Percentiles rank a stretch among this genome's conserved stretches.
Evolutionary conservation across 169 alveolate species (phyloP).

Genomic region (Theileria equi): DNA sequence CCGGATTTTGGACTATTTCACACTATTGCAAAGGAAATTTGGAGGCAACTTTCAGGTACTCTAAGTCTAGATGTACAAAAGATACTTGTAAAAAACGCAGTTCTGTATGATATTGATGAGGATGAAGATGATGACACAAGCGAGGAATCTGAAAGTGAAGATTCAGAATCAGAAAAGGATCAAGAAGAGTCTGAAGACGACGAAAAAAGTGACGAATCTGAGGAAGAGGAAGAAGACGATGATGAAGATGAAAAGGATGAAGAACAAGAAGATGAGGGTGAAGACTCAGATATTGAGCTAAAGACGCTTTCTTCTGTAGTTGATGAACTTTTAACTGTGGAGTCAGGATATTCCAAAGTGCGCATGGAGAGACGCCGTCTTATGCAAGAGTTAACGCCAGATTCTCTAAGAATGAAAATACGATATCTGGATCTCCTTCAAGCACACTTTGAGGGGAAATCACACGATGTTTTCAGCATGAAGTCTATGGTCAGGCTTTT

Average conservation of each 20-base stretch:
- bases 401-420: conserved; percentile 8
- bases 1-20: conserved; percentile 28
- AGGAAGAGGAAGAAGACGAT: background rate
- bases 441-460: conserved; percentile 5
- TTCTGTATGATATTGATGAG: background rate
- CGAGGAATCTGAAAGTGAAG: conserved; percentile 14
- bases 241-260: background rate
- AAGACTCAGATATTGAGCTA: conserved; percentile 29
- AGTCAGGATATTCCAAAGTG: conserved; percentile 11
- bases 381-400: conserved; percentile 7
- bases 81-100: conserved; percentile 9
- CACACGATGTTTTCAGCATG: conserved; percentile 2
- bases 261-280: background rate
- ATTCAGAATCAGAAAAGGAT: conserved; percentile 1
- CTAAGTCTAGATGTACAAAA: background rate
- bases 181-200: background rate
- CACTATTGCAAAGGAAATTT: conserved; percentile 25
- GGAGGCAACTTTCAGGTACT: background rate
- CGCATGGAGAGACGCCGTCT: conserved; percentile 17
- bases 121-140: conserved; percentile 24
- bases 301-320: conserved; percentile 1
- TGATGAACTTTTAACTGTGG: conserved; percentile 34
- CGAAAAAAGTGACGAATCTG: background rate
- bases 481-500: background rate
- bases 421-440: conserved; percentile 27